Evolutionary conservation across 768 basidiomycete species (phyloP), one percentile per base, ranked within the genome.

Genomic region (Rhodotorula taiwanensis): DNA sequence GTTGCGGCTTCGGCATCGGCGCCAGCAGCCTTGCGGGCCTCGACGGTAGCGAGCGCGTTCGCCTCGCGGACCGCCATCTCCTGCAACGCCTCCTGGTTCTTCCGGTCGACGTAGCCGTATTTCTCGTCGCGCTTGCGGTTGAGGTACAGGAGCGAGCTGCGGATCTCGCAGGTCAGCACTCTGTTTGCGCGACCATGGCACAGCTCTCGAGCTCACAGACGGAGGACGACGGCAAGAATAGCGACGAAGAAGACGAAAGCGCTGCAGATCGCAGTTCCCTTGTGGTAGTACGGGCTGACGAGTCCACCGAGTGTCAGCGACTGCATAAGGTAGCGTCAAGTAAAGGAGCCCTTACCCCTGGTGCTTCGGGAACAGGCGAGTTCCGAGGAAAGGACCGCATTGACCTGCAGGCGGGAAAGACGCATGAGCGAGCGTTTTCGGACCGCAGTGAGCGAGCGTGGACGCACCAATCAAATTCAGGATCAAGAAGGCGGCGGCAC

Each of bases 221-320:
- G 57, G 6, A 58, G n/a, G 18, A 31, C 4, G 23, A 18, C 2
- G 5, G 39, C 33, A 47, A 55, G 23, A 41, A 41, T 2, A 0
- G 53, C 28, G 5, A 45, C 53, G 31, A 54, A 52, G 27, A 52
- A 28, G 39, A 55, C 47, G 55, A 63, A 57, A 7, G 15, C 62
- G 34, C 48, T 42, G 28, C 41, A 57, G 28, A 63, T 50, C 21
- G 36, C 21, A 55, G 57, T 63, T 21, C 62, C 62, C 36, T 63
- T 63, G 25, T 39, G 28, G 62, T 63, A 63, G 55, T 63, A 63
- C 0, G 62, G 62, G 2, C 55, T 52, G 47, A 9, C 4, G 2
- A 23, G 2, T 4, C 27, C 5, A 1, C 1, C 21, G 27, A 27
- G n/a, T 8, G 31, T 25, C 15, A 47, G 55, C 13, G 4, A 34